Base-by-base conservation (phyloP, 345 rosid genomes). In the Salix brachista region DNA sequence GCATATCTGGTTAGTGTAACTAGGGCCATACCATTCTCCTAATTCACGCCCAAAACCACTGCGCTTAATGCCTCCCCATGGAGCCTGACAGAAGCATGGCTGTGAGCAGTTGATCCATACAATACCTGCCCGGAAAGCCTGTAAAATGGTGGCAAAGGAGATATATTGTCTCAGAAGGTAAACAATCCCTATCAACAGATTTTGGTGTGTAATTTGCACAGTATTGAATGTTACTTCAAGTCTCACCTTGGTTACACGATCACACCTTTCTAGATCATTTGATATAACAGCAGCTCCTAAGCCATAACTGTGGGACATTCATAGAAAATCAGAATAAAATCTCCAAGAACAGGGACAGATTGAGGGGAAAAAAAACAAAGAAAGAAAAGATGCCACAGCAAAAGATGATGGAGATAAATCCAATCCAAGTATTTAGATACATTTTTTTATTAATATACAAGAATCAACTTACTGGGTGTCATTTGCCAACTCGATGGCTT, bases 21-120 rank as follows among this genome's bases (percentile, higher is more conserved):
- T 21, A 64, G 72, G 67, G 64, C 60, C 85, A 62, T 84, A 94
- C 99, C 98, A 92, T 90, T 93, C 95, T 64, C 99, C 98, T 76
- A 93, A 84, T 81, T 94, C 99, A 78, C 97, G 97, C n/a, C 99
- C 98, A 80, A 91, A 96, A 25, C 98, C 99, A 77, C 97, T 96
- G 77, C 93, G 97, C 80, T 96, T 94, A 77, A 87, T 84, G 80
- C 99, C 98, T 60, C 99, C 99, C 99, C 99, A 96, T 65, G 99
- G 99, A 64, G 98, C 98, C 76, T 96, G 99, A 79, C 84, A 81
- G 88, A 96, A 96, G 85, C 98, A 90, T 77, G 98, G 98, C 87
- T 94, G 99, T 36, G 99, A 94, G 84, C 99, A 96, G 82, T 96
- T 96, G 81, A 96, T 68, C 98, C 99, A 96, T 67, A 96, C 98